A percentile compares a stretch with the other conserved stretches of the same genome.
phyloP scores from a whole-genome alignment of 1,284 basidiomycete genomes.

The Heterobasidion irregulare region DNA sequence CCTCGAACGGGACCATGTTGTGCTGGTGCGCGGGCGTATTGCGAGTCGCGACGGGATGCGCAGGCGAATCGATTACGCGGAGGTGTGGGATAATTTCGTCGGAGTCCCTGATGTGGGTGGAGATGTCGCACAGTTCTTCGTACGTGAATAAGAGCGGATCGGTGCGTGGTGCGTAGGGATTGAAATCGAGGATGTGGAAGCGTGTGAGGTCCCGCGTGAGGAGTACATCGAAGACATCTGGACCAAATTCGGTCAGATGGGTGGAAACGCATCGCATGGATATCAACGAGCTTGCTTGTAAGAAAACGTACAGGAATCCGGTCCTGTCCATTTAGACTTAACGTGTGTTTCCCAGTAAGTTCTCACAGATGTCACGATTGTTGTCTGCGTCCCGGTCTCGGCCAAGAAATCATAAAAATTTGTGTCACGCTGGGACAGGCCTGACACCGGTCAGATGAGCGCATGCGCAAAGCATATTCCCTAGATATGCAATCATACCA shows the following conservation, averaged over 20 bases:
- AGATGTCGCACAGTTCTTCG: conserved; percentile 56
- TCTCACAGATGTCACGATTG: conserved; percentile 46
- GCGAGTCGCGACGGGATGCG: conserved; percentile 56
- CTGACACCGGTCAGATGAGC: conserved; percentile 27
- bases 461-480: background rate
- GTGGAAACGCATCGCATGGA: too few species aligned
- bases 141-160: conserved; percentile 85
- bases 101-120: conserved; percentile 59
- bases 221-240: conserved; percentile 85
- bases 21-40: conserved; percentile 74
- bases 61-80: conserved; percentile 64
- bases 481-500: conserved; percentile 37
- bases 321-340: conserved; percentile 46
- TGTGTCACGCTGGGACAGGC: conserved; percentile 83
- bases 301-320: conserved; percentile 56
- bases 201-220: conserved; percentile 72
- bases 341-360: conserved; percentile 68
- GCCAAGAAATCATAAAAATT: conserved; percentile 88
- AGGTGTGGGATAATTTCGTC: conserved; percentile 19
- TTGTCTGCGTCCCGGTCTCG: conserved; percentile 42
- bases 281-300: background rate
- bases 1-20: conserved; percentile 92
- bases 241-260: too few species aligned
- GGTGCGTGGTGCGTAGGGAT: conserved; percentile 80
- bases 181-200: conserved; percentile 85